Base-by-base conservation (phyloP, 164 flowering plant genomes). In the Vitis rupestris region DNA sequence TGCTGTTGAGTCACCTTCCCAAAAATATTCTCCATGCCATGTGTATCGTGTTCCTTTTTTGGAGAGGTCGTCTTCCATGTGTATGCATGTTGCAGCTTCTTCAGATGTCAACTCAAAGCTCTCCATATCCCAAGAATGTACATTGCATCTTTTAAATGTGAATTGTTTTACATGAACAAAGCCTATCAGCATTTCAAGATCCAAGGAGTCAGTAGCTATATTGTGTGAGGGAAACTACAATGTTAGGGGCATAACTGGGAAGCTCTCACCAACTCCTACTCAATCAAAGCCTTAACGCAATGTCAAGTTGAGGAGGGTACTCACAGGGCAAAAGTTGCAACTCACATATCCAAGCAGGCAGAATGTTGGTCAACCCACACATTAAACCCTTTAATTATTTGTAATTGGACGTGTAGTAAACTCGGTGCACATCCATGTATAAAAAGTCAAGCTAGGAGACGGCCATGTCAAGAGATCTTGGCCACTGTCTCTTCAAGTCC, bases 181-280 rank as follows among this genome's bases (percentile, higher is more conserved):
- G 16, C 15, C 10, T 16, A 16, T 56, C 59, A 56, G 44, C 44
- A 31, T 31, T 31, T 31, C 44, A 19, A n/a, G 59, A 5, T 56
- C 59, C 59, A 16, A 56, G 11, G 59, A n/a, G 59, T 16, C 59
- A 56, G 59, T 6, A 56, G 59, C 59, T 13, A 23, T 16, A 19
- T 56, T 9, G 16, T 56, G 59, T 56, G 59, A 56, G 59, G 17
- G 44, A 31, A 31, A 6, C 44, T 31, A 31, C 44, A 31, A 31
- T 31, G 44, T 31, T 6, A 31, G 44, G 44, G 44, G 44, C 44
- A 31, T 31, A 31, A 31, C 44, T 31, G 44, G 44, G 44, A 31
- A 31, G 44, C 44, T 31, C 14, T 19, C 15, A 50, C 66, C 66
- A 64, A 50, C 30, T 64, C 64, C n/a, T 11, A 30, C 31, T 61